Evolutionary conservation across 176 grass and related monocot species (phyloP), one percentile per base, ranked within the genome.

Genomic region (Paspalum vaginatum): DNA sequence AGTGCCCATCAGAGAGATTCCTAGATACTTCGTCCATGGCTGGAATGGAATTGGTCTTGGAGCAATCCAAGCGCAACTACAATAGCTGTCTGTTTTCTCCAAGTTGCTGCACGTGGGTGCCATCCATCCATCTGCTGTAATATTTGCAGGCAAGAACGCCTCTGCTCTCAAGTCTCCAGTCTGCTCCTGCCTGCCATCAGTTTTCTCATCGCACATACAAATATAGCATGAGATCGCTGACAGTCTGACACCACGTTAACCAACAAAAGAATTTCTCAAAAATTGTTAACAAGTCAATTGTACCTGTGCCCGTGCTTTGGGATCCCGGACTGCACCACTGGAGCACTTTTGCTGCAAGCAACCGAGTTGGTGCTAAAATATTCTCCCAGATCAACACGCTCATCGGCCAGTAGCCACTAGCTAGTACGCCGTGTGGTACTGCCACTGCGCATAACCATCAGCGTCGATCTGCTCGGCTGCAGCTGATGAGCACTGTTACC

Each of bases 291-390:
- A 72, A 18, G 9, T 63, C 63, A 80, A 58, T 38, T 27, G 65
- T 57, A 85, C 58, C 48, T 52, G 58, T 57, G 56, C 56, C 41
- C 5, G 41, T 85, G 73, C 66, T 77, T 82, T 49, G 54, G 82
- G 83, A 82, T 89, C 79, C 51, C 73, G 65, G 72, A 65, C 50
- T 56, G n/a, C 65, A 45, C 25, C 57, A 58, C 24, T 43, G 21
- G 64, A 85, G 57, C 78, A 60, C 73, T 73, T 81, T 46, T 59
- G 50, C 49, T 45, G 72, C 58, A 89, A 89, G 72, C 42, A 89
- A 89, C 47, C 63, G 27, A 79, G 59, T 57, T 80, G 87, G 18
- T 59, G 41, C 64, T 37, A 72, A 81, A 72, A 82, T 73, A 82
- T 72, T 82, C 83, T 77, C 27, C 32, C 61, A 61, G 66, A 72